phyloP scores from a whole-genome alignment of 495 filamentous ascomycete genomes.

The Talaromyces borbonicus region DNA sequence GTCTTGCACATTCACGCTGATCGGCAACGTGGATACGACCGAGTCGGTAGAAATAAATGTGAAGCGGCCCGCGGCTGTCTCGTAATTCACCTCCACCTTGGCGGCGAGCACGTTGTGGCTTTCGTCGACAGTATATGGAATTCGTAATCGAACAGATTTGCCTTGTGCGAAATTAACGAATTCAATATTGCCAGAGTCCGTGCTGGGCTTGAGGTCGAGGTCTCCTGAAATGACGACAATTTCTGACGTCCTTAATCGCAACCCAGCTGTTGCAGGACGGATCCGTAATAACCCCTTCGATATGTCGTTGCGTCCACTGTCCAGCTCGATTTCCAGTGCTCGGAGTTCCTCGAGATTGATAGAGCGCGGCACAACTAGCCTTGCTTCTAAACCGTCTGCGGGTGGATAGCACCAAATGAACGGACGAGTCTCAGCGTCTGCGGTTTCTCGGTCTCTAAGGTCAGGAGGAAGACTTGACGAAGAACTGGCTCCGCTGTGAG shows the following conservation, averaged over 20 bases:
- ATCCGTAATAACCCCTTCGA: conserved; percentile 58
- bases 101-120: conserved; percentile 62
- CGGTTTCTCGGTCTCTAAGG: conserved; percentile 31
- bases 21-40: conserved; percentile 61
- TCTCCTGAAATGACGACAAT: conserved; percentile 46
- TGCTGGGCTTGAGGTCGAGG: conserved; percentile 44
- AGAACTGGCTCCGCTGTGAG: conserved; percentile 22
- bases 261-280: conserved; percentile 73
- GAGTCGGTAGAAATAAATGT: conserved; percentile 52
- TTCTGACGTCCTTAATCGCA: conserved; percentile 71
- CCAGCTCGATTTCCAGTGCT: conserved; percentile 61
- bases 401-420: conserved; percentile 44
- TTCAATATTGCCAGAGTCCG: conserved; percentile 56
- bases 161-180: conserved; percentile 45
- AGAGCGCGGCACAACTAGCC: conserved; percentile 31
- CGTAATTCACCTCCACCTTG: conserved; percentile 67
- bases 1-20: conserved; percentile 95
- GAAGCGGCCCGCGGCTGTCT: conserved; percentile 63
- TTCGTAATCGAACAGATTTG: conserved; percentile 44
- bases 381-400: conserved; percentile 37
- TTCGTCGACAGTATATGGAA: conserved; percentile 83
- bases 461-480: conserved; percentile 26
- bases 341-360: conserved; percentile 70
- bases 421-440: conserved; percentile 25
- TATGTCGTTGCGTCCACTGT: conserved; percentile 70